Base-by-base conservation (phyloP, 805 yeast species). In the Ogataea glucozyma region DNA sequence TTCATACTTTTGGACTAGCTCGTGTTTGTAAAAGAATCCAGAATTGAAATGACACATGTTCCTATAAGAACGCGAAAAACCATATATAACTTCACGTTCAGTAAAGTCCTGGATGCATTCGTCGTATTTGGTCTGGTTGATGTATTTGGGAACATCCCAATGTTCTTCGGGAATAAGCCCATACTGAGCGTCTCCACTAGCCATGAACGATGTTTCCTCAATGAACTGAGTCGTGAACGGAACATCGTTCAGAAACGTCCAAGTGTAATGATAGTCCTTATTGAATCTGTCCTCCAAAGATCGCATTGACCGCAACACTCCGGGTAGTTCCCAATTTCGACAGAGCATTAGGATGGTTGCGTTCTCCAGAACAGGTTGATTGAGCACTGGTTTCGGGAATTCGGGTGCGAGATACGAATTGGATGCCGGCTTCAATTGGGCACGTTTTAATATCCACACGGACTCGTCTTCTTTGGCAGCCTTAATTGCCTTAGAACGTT, bases 41-140 rank as follows among this genome's bases (percentile, higher is more conserved):
- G 95, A 84, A 60, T 93, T 91, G 69, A 85, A 91, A 27, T 96
- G 76, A 64, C 98, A 93, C 98, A 93, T 93, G 64, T 91, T 90
- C 60, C 97, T 77, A 58, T 85, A 85, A 1, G 88, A 79, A 50
- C 68, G 62, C 1, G 85, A 78, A 22, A 67, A 75, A 1, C 88
- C 91, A 59, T 85, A 85, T 1, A 84, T 64, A 6, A 85, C 77
- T 3, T 73, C 70, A 9, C 71, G 61, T 12, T 70, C 69, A 13
- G 61, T 63, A 69, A 75, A 66, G 1, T 74, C 60, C 12, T 66
- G 61, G 46, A 83, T 54, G 23, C 72, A 64, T 47, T 72, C 70
- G 17, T 76, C 70, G 57, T 79, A 75, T 30, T 54, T 68, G 5
- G 78, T 76, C 49, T 72, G 64, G 60, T 91, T 83, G 49, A 91